phyloP scores from a whole-genome alignment of 306 rosid species.

The Malus sylvestris region DNA sequence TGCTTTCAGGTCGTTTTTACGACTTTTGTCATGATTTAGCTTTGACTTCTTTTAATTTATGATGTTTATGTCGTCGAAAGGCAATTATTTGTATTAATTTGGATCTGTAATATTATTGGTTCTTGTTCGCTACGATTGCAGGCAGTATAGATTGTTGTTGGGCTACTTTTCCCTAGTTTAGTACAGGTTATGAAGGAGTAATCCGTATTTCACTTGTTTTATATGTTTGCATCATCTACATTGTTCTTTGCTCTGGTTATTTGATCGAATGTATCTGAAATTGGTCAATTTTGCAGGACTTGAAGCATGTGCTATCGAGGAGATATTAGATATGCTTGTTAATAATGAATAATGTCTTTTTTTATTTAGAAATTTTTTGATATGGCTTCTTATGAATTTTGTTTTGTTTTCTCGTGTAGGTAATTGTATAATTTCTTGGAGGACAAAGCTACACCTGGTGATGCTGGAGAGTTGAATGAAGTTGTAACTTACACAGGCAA shows the following conservation, averaged over 20 bases:
- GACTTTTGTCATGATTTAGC: conserved; percentile 16
- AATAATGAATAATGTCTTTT: conserved; percentile 1
- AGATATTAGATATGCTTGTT: conserved; percentile 28
- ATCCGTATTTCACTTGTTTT: conserved; percentile 18
- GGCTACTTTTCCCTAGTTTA: conserved; percentile 18
- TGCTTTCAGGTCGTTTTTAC: conserved; percentile 14
- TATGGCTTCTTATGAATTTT: conserved; percentile 6
- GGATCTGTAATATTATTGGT: neutral
- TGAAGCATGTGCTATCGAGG: conserved; percentile 43
- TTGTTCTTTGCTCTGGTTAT: conserved; percentile 16
- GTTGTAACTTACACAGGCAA: neutral
- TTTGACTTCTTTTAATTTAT: neutral
- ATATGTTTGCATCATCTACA: conserved; percentile 1
- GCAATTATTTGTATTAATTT: neutral
- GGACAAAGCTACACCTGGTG: conserved; percentile 2
- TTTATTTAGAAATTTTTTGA: conserved; percentile 4
- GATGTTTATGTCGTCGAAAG: neutral
- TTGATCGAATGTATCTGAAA: conserved; percentile 31
- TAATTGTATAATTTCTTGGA: conserved; percentile 7
- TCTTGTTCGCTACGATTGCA: neutral
- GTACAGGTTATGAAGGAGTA: conserved; percentile 33
- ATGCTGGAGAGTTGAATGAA: conserved; percentile 4
- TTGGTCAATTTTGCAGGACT: conserved; percentile 62
- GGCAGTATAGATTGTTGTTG: conserved; percentile 2
- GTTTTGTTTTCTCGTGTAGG: conserved; percentile 23